Conservation (phyloP, 257 asterid species). For the Ophiorrhiza pumila region DNA sequence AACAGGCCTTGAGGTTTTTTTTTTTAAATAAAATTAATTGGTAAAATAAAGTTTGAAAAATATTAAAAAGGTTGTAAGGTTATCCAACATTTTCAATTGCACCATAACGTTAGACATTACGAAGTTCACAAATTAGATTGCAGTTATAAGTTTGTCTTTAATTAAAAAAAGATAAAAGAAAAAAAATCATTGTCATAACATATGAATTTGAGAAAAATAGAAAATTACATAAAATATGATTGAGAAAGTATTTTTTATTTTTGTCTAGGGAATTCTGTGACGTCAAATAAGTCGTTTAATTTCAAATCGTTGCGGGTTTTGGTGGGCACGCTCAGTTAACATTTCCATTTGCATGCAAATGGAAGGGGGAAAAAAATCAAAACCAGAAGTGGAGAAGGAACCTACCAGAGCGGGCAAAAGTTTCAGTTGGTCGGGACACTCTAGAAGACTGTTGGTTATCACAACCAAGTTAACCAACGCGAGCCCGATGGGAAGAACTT, state of each 20-base stretch:
- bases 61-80: too few species aligned
- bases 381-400: conserved; percentile 22
- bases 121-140: neutral
- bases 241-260: neutral
- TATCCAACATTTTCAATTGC: too few species aligned
- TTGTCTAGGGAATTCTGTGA: neutral
- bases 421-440: conserved; percentile 43
- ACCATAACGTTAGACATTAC: neutral
- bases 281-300: neutral
- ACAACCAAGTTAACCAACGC: conserved; percentile 12
- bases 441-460: conserved; percentile 33
- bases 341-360: conserved; percentile 50
- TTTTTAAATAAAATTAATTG: too few species aligned
- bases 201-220: neutral
- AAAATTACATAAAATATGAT: neutral
- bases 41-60: too few species aligned
- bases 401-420: conserved; percentile 30
- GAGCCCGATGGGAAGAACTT: conserved; percentile 15
- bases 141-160: neutral
- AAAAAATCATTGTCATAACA: neutral
- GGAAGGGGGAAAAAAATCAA: conserved; percentile 19
- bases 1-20: too few species aligned
- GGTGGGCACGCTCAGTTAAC: conserved; percentile 26
- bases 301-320: neutral
- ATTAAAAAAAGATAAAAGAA: neutral